Evolutionary conservation across 23 red algal genomes (phyloP).

Genomic region (Chondrus crispus): DNA sequence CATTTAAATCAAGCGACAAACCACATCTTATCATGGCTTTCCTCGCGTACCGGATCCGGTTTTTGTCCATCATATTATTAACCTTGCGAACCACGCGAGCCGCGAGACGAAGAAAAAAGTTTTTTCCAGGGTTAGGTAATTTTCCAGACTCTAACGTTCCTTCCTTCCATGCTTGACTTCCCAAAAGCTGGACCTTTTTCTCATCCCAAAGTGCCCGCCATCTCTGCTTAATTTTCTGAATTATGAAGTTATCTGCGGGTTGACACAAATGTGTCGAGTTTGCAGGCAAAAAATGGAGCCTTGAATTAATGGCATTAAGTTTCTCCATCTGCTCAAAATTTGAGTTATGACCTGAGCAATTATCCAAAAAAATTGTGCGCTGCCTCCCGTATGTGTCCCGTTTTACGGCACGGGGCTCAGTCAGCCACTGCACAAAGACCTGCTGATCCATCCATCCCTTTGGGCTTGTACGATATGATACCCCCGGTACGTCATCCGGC

Average conservation of each 20-base stretch:
- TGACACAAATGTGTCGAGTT: background rate
- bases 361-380: constrained; percentile 1
- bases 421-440: background rate
- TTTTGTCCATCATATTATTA: background rate
- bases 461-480: constrained; percentile 9
- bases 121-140: background rate
- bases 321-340: background rate
- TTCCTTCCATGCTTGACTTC: background rate
- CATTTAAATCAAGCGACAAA: background rate
- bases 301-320: background rate
- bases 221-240: background rate
- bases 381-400: background rate
- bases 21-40: background rate
- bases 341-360: background rate
- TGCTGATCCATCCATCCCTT: constrained; percentile 17
- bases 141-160: background rate
- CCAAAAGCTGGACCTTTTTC: background rate
- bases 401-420: background rate
- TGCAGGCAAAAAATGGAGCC: background rate
- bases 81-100: background rate
- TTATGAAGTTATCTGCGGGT: background rate
- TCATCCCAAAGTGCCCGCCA: background rate
- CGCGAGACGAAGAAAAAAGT: background rate
- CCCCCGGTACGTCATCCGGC: background rate
- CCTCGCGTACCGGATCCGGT: background rate